Evolutionary conservation across 108 stramenopile species (phyloP), one percentile per base, ranked within the genome.

Genomic region (Discostella stelligeroides): DNA sequence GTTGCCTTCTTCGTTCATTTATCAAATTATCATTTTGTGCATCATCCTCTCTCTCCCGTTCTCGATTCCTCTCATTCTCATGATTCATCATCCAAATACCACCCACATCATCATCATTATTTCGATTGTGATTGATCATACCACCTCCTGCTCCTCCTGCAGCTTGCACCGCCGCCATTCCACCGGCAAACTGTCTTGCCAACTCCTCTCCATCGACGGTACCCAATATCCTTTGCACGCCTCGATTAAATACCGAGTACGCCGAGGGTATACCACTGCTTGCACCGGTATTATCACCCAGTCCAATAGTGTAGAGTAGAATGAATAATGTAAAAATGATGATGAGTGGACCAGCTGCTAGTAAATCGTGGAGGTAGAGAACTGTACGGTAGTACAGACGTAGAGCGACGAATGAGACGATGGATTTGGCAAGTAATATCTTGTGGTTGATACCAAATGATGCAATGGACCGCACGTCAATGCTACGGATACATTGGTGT

Each of bases 201-300:
- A 94, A 63, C 3, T 78, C 81, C 49, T 94, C 88, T 20, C 70
- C 90, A 82, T 94, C 90, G 8, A 91, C 80, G 15, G 77, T 70
- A 48, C 92, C 92, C 60, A 94, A 38, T 11, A 94, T 53, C 49
- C 87, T 77, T 61, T 80, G 76, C 72, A 89, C 83, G 4, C 92
- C 90, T 11, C 87, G 76, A 84, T 94, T 94, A 61, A 94, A 94
- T 2, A 91, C 92, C 29, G 82, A 67, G 49, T 94, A 94, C 2
- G 92, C 92, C 15, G 83, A 85, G 11, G 91, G 49, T 45, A 85
- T 59, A n/a, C 80, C 81, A n/a, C 63, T 53, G 0, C 29, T 45
- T 1, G 86, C 81, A 11, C 74, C 82, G 10, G 74, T 81, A 27
- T 77, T 68, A 21, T 90, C 89, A n/a, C 87, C 81, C 66, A 91